Evolutionary conservation across 768 basidiomycete species (phyloP).

Genomic region (Tubosaeta sp.): DNA sequence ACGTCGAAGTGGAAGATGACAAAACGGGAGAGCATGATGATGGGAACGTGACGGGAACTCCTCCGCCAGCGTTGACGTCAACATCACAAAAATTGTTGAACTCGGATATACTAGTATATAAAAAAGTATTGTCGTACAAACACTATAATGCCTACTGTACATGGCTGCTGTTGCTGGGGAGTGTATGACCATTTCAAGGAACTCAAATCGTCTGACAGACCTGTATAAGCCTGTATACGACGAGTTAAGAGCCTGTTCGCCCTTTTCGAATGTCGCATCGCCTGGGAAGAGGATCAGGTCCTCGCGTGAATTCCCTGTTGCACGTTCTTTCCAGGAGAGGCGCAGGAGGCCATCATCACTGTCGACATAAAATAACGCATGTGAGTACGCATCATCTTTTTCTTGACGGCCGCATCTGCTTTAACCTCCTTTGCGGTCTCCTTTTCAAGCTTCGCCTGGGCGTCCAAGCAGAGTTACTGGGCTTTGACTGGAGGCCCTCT

Average conservation of each 20-base stretch:
- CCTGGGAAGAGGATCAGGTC: slow-evolving; percentile 86
- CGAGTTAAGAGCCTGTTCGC: slow-evolving; percentile 45
- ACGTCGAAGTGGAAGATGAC: slow-evolving; percentile 30
- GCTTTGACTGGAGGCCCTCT: slow-evolving; percentile 79
- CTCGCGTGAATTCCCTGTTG: slow-evolving; percentile 58
- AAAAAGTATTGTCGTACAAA: no score
- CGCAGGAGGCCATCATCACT: no score
- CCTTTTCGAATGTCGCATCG: slow-evolving; percentile 78
- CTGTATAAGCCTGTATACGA: no score
- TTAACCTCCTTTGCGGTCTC: slow-evolving; percentile 68
- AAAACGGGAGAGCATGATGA: slow-evolving; percentile 32
- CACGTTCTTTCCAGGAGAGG: slow-evolving; percentile 62
- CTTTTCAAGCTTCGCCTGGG: slow-evolving; percentile 76
- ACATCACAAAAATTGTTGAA: no score
- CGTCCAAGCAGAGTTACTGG: slow-evolving; percentile 74
- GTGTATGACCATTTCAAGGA: no score
- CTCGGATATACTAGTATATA: no score
- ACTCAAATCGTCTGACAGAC: no score
- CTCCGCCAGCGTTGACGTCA: slow-evolving; percentile 41
- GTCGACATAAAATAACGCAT: neutral
- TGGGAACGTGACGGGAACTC: slow-evolving; percentile 44
- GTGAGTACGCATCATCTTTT: slow-evolving; percentile 55
- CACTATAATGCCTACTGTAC: no score
- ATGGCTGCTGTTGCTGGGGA: no score
- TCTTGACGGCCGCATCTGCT: slow-evolving; percentile 78